Base-by-base conservation (phyloP, 2,329 filamentous ascomycete genomes). In the Colletotrichum acutatum region DNA sequence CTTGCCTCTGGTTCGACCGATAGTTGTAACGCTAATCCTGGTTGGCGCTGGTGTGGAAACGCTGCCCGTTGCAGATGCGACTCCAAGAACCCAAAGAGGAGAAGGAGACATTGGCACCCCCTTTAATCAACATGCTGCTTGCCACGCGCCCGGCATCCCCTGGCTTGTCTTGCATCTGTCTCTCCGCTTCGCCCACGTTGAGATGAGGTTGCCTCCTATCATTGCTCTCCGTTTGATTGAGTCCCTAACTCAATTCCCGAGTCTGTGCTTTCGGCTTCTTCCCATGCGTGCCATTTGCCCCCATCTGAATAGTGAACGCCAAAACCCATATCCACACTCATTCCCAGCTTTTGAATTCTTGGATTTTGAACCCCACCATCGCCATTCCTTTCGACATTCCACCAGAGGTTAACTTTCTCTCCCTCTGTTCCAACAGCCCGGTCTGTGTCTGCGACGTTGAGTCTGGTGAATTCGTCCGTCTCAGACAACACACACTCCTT, bases 101-200 rank as follows among this genome's bases (percentile, higher is more conserved):
- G 66, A 34, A 65, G 24, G 46, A 67, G 68, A 72, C 68, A 68
- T 72, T 74, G 71, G 71, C 71, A 63, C 57, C 71, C 68, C 71
- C 71, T 74, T 74, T 67, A 74, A 74, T 72, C 68, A 72, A 57
- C 62, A 68, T 64, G 62, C 58, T 60, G 57, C 58, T 74, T 67
- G 71, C 30, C 71, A 61, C 68, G 19, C 52, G 30, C 34, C 37
- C 42, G 22, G 71, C 68, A 72, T 63, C 56, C 66, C 71, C 71
- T 61, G 71, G 66, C 66, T n/a, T 52, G 61, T 73, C 66, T 65
- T 66, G 67, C n/a, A 60, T 30, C 42, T 65, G 26, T 19, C 49
- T 57, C 71, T 66, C 66, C 66, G 56, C 71, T 49, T 66, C 52
- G 26, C 30, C 69, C 58, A 24, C 53, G 58, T 53, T 62, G 65